These are phyloP conservation scores for Aureobasidium sp. DNA, from an alignment of 2,329 filamentous ascomycete genomes.

Conservation along the genomic window DNA sequence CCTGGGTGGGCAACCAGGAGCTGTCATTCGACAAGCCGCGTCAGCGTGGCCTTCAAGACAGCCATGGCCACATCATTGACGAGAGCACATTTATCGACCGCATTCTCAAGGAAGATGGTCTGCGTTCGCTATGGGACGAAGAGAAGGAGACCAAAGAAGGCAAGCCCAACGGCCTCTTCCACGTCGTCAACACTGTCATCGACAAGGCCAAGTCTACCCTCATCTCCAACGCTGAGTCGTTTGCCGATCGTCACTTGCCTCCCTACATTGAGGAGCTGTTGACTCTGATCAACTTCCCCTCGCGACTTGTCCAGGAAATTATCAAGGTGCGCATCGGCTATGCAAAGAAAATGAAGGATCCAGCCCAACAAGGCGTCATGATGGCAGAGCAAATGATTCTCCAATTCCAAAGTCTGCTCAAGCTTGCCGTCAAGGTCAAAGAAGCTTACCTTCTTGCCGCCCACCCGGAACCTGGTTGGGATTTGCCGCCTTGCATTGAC, in stretches of 20 bases:
- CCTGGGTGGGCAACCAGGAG: constrained; percentile 94
- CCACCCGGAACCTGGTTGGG: constrained; percentile 85
- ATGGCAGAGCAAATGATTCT: constrained; percentile 97
- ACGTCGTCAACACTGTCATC: constrained; percentile 77
- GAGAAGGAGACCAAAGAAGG: constrained; percentile 24
- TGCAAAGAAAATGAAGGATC: constrained; percentile 91
- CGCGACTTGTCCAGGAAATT: constrained; percentile 90
- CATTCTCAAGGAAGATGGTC: constrained; percentile 88
- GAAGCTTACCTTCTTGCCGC: constrained; percentile 78
- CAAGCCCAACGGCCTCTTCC: constrained; percentile 61
- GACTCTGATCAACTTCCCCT: constrained; percentile 94
- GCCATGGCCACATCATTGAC: constrained; percentile 69
- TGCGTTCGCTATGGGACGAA: constrained; percentile 84
- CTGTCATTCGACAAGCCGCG: constrained; percentile 80
- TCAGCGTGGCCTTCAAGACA: constrained; percentile 52
- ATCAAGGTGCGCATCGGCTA: constrained; percentile 87
- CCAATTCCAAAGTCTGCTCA: constrained; percentile 89
- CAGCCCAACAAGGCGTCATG: constrained; percentile 81
- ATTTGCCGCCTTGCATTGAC: constrained; percentile 90
- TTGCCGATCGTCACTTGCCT: constrained; percentile 82
- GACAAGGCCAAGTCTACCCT: constrained; percentile 88
- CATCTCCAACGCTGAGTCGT: constrained; percentile 76
- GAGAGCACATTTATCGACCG: constrained; percentile 92
- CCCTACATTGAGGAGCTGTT: constrained; percentile 95
- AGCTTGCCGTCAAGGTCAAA: constrained; percentile 88